Conservation (phyloP, 2,329 filamentous ascomycete species). For the Phyllachora maydis region DNA sequence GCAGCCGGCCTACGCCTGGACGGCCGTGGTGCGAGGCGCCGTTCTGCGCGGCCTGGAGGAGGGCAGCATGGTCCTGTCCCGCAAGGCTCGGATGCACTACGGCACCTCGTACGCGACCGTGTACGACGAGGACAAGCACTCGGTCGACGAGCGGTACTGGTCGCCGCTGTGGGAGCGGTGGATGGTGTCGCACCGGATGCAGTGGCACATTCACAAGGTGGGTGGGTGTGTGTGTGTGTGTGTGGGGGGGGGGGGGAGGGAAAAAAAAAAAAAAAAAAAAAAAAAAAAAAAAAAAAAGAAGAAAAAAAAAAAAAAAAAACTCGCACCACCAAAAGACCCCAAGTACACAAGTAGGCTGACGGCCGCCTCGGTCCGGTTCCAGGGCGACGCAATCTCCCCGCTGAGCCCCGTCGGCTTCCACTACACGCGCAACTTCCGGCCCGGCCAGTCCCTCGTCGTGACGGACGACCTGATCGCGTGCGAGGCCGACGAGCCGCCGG, state of each 20-base stretch:
- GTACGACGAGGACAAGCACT: slow-evolving; percentile 57
- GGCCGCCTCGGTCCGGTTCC: too few species aligned
- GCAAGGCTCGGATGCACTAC: slow-evolving; percentile 57
- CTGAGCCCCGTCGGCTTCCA: slow-evolving; percentile 58
- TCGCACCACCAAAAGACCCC: not conserved
- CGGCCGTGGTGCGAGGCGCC: slow-evolving; percentile 58
- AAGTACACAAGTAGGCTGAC: too few species aligned
- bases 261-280: too few species aligned
- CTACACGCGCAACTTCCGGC: slow-evolving; percentile 70
- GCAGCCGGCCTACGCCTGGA: slow-evolving; percentile 69
- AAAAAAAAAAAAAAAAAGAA: not conserved
- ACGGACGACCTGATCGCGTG: slow-evolving; percentile 66
- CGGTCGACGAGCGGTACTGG: slow-evolving; percentile 57
- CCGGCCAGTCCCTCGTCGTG: slow-evolving; percentile 55
- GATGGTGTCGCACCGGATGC: slow-evolving; percentile 72
- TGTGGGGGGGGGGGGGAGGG: too few species aligned
- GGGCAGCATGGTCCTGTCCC: slow-evolving; percentile 58
- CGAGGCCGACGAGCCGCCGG: slow-evolving; percentile 45
- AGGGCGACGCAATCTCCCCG: slow-evolving; percentile 60
- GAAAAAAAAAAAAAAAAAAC: too few species aligned
- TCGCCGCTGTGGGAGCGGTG: slow-evolving; percentile 60
- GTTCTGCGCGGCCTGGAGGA: slow-evolving; percentile 57
- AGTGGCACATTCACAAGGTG: slow-evolving; percentile 69
- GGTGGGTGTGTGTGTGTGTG: too few species aligned
- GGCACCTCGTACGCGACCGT: slow-evolving; percentile 67